A percentile compares a stretch with the other conserved stretches of the same genome.
Conservation (phyloP, 1,284 basidiomycete genomes). For the Ganoderma resinaceum region DNA sequence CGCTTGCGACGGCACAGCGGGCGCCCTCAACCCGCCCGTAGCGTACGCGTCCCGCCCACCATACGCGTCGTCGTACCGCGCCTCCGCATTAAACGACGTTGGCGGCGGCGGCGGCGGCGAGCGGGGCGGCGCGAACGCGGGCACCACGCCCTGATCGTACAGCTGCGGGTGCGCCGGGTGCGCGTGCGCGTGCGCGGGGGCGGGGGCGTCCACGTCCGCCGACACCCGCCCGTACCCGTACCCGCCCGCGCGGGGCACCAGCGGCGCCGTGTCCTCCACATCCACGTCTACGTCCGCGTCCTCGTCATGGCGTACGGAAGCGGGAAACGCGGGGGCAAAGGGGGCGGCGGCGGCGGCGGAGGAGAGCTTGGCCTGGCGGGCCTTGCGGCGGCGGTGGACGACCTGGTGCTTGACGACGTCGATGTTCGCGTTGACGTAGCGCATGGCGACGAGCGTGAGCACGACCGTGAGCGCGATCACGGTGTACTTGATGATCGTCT, state of each 20-base stretch:
- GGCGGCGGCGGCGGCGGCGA: not conserved
- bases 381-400: slow-evolving; percentile 69
- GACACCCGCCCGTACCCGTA: not conserved
- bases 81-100: not conserved
- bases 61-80: slow-evolving; percentile 4
- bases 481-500: slow-evolving; percentile 65
- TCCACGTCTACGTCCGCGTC: not conserved
- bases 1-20: too few species aligned
- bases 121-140: slow-evolving; percentile 1
- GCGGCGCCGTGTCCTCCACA: not conserved
- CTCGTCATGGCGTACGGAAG: not conserved
- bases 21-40: not conserved
- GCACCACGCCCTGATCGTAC: not conserved
- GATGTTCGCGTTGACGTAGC: slow-evolving; percentile 83
- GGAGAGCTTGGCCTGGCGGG: slow-evolving; percentile 16
- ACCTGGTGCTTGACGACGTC: slow-evolving; percentile 75
- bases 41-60: slow-evolving; percentile 4
- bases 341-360: not conserved
- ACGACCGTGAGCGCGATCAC: slow-evolving; percentile 69
- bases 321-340: not conserved
- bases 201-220: not conserved
- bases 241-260: not conserved
- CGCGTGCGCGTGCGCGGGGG: not conserved
- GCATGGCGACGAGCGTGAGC: slow-evolving; percentile 81
- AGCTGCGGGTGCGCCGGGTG: not conserved